A percentile compares a stretch with the other conserved stretches of the same genome.
Evolutionary conservation across 768 basidiomycete genomes (phyloP).

Genomic region (Sistotremastrum suecicum): DNA sequence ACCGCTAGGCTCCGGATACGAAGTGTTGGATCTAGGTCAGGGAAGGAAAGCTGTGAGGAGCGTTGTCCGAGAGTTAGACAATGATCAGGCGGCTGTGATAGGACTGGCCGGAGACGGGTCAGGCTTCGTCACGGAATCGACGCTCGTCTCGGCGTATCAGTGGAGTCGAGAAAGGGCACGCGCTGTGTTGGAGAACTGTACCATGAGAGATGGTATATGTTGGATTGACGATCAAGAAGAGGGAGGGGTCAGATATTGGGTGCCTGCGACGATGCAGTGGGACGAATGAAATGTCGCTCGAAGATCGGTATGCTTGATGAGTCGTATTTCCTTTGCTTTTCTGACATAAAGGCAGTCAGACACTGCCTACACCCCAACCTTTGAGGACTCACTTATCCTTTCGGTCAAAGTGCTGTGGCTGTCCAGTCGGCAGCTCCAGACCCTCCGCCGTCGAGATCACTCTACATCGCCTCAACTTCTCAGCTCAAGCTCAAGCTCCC

Average conservation of each 20-base stretch:
- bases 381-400: no score
- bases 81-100: conserved; percentile 74
- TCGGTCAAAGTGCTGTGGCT: no score
- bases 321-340: no score
- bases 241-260: conserved; percentile 63
- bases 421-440: no score
- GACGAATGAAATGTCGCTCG: conserved; percentile 29
- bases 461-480: no score
- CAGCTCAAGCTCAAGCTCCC: no score
- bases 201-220: conserved; percentile 78
- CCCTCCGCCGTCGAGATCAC: no score
- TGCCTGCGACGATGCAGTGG: conserved; percentile 81
- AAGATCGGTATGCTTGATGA: no score
- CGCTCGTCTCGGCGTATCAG: conserved; percentile 42
- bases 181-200: conserved; percentile 78
- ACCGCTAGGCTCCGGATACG: conserved; percentile 86
- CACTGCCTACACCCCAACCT: no score
- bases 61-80: conserved; percentile 81
- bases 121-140: conserved; percentile 55
- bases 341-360: no score
- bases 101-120: conserved; percentile 55
- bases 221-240: conserved; percentile 92
- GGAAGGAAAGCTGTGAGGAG: conserved; percentile 72
- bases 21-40: conserved; percentile 59
- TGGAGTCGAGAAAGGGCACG: conserved; percentile 73